A percentile compares a stretch with the other conserved stretches of the same genome.
Conservation (phyloP, 805 yeast species). For the Kuraishia borneana region DNA sequence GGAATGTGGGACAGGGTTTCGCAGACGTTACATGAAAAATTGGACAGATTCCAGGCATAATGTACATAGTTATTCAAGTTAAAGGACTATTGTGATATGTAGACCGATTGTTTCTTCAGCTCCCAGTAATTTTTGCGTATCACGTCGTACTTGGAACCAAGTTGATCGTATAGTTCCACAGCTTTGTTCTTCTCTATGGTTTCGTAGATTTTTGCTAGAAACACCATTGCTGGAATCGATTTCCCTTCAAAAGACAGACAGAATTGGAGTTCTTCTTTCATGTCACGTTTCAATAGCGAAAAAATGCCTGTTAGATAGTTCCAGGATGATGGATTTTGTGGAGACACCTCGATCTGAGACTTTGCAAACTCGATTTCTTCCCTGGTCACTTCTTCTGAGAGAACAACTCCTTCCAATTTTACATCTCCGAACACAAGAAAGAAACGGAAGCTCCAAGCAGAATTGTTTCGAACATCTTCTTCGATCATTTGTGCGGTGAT, state of each 20-base stretch:
- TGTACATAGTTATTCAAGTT: conserved; percentile 2
- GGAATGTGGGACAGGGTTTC: conserved; percentile 79
- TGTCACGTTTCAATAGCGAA: conserved; percentile 12
- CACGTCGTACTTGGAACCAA: conserved; percentile 26
- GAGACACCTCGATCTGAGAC: conserved; percentile 41
- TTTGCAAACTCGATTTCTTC: conserved; percentile 45
- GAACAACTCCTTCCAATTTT: conserved; percentile 6
- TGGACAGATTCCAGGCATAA: background rate
- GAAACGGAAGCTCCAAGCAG: conserved; percentile 87
- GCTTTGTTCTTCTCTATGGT: conserved; percentile 23
- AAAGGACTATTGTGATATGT: no score
- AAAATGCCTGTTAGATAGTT: conserved; percentile 61
- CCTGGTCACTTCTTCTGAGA: conserved; percentile 12
- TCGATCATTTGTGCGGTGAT: conserved; percentile 38
- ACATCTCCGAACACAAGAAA: conserved; percentile 31
- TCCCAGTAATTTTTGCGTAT: conserved; percentile 21
- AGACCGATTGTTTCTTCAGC: background rate
- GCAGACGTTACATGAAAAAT: conserved; percentile 11
- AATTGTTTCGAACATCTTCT: conserved; percentile 73
- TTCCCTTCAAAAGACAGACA: conserved; percentile 24
- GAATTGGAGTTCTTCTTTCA: conserved; percentile 31
- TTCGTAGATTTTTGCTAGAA: conserved; percentile 40
- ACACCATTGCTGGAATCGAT: conserved; percentile 40
- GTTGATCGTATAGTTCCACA: conserved; percentile 31
- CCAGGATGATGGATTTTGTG: conserved; percentile 84